A percentile compares a stretch with the other conserved stretches of the same genome.
These are phyloP conservation scores for Diplogelasinospora grovesii DNA, from an alignment of 495 filamentous ascomycete species.

Conservation along the genomic window DNA sequence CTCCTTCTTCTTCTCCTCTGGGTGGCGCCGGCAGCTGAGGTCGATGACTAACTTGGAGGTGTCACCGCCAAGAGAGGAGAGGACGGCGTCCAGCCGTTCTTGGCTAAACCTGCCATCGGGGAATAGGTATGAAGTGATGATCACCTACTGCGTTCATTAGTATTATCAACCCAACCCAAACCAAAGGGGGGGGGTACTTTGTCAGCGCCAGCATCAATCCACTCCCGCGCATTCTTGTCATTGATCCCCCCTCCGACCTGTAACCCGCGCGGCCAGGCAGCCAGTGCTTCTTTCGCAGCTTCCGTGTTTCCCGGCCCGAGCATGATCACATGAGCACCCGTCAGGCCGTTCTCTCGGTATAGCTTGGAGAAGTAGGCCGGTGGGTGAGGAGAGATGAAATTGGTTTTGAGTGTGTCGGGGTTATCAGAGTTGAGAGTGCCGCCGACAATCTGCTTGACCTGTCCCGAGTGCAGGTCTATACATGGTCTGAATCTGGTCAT, in stretches of 20 bases:
- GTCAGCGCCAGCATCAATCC: conserved; percentile 82
- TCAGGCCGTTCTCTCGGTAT: conserved; percentile 65
- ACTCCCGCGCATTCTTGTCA: conserved; percentile 71
- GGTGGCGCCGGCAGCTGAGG: conserved; percentile 77
- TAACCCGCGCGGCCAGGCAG: conserved; percentile 65
- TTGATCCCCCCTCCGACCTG: conserved; percentile 92
- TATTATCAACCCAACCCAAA: conserved; percentile 6
- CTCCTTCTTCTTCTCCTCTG: too few relatives aligned
- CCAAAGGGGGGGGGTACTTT: too few relatives aligned
- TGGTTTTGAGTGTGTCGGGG: conserved; percentile 71
- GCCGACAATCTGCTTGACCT: conserved; percentile 97
- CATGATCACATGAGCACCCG: conserved; percentile 91
- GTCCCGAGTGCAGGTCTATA: conserved; percentile 91
- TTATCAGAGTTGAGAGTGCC: conserved; percentile 70
- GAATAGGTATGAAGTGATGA: conserved; percentile 76
- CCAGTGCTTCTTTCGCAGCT: conserved; percentile 69
- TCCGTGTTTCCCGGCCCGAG: conserved; percentile 80
- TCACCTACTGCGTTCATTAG: conserved; percentile 55
- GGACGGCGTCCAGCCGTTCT: conserved; percentile 61
- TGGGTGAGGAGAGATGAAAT: conserved; percentile 78
- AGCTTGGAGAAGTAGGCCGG: conserved; percentile 71
- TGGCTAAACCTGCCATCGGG: conserved; percentile 74
- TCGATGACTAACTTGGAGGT: conserved; percentile 85
- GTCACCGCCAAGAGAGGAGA: conserved; percentile 63
- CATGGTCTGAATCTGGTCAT: conserved; percentile 97